These are phyloP conservation scores for Lodderomyces oxycetoniae DNA, from an alignment of 1,139 yeast genomes.

Conservation along the genomic window DNA sequence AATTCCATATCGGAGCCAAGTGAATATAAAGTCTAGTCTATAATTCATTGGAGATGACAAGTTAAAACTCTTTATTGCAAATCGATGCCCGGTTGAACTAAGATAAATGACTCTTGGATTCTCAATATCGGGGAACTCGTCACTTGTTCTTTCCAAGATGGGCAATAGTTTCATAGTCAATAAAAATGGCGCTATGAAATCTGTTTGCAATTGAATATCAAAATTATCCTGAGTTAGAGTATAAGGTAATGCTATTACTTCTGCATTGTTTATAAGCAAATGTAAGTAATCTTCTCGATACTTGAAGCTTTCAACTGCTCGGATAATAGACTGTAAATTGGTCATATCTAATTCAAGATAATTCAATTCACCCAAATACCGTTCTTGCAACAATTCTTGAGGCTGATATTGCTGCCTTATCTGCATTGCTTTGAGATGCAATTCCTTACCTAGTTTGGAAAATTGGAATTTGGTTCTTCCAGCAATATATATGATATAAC, in stretches of 20 bases:
- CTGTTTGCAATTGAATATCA: constrained; percentile 78
- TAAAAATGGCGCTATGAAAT: constrained; percentile 71
- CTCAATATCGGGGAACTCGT: constrained; percentile 22
- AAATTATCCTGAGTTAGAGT: constrained; percentile 63
- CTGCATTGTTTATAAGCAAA: constrained; percentile 73
- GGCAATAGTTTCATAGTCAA: constrained; percentile 61
- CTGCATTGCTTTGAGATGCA: constrained; percentile 48
- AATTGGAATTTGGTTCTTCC: constrained; percentile 63
- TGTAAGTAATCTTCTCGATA: constrained; percentile 51
- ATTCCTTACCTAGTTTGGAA: constrained; percentile 49
- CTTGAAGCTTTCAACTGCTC: constrained; percentile 49
- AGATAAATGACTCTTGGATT: constrained; percentile 60
- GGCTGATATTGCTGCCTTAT: constrained; percentile 12
- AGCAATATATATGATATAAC: constrained; percentile 67
- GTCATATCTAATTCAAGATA: constrained; percentile 61
- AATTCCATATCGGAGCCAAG: constrained; percentile 76
- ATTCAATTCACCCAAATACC: constrained; percentile 53
- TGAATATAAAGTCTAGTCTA: constrained; percentile 61
- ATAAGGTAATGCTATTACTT: constrained; percentile 73
- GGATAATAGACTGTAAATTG: constrained; percentile 52
- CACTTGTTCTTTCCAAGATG: constrained; percentile 39
- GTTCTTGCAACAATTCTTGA: neutral
- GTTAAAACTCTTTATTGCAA: constrained; percentile 42
- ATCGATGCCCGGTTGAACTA: constrained; percentile 65
- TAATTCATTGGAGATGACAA: constrained; percentile 38